Conservation (phyloP, 768 basidiomycete species). For the Psilocybe cubensis region DNA sequence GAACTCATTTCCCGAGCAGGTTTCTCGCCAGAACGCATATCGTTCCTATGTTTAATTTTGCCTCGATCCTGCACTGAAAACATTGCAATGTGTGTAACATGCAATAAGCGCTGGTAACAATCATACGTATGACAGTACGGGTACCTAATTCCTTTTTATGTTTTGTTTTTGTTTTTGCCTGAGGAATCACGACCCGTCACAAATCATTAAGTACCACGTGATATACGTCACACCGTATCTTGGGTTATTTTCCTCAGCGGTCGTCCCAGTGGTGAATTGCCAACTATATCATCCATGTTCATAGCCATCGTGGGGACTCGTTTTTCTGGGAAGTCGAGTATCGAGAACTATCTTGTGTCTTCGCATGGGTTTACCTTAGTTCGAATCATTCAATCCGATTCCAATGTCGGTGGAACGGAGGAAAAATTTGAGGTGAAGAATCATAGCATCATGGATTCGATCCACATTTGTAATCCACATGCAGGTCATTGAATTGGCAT, state of each 20-base stretch:
- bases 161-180: too few relatives aligned
- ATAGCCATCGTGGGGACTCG: conserved; percentile 69
- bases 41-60: too few relatives aligned
- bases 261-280: too few relatives aligned
- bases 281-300: conserved; percentile 48
- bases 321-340: conserved; percentile 60
- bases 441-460: background rate
- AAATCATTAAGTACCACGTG: background rate
- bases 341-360: conserved; percentile 63
- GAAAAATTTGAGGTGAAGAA: conserved; percentile 22
- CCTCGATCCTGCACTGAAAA: too few relatives aligned
- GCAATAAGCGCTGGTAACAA: too few relatives aligned
- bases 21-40: too few relatives aligned
- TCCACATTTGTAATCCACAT: background rate
- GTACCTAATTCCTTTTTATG: too few relatives aligned
- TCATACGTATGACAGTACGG: too few relatives aligned
- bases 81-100: too few relatives aligned
- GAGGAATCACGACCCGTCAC: conserved; percentile 19
- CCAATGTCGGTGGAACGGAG: conserved; percentile 16
- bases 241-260: background rate
- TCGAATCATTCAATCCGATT: conserved; percentile 33
- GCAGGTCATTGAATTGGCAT: conserved; percentile 8
- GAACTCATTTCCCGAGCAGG: too few relatives aligned
- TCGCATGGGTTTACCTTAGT: conserved; percentile 60
- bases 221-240: conserved; percentile 1